phyloP scores from a whole-genome alignment of 1,284 basidiomycete genomes.

The Mycosarcoma maydis region DNA sequence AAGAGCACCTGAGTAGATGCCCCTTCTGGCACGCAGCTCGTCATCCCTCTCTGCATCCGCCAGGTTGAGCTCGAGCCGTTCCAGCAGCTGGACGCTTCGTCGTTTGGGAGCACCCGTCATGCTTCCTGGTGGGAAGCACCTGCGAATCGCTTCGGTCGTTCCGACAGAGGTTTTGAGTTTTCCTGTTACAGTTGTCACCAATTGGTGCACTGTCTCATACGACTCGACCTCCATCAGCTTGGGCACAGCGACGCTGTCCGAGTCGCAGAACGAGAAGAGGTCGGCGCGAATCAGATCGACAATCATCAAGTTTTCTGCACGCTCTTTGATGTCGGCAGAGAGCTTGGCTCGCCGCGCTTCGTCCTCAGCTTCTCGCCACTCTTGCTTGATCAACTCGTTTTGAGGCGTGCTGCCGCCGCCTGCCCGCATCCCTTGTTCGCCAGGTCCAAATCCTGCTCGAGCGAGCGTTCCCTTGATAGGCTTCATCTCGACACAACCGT shows the following conservation, averaged over 20 bases:
- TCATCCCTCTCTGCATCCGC: constrained; percentile 30
- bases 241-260: constrained; percentile 79
- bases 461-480: constrained; percentile 87
- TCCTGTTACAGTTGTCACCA: constrained; percentile 86
- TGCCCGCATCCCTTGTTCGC: constrained; percentile 48
- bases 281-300: constrained; percentile 96
- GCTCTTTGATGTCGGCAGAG: constrained; percentile 83
- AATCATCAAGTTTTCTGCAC: constrained; percentile 98
- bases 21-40: constrained; percentile 68
- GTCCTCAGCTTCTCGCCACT: constrained; percentile 64
- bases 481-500: constrained; percentile 80
- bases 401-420: constrained; percentile 9
- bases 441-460: constrained; percentile 57
- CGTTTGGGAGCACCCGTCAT: constrained; percentile 99
- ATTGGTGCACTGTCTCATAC: constrained; percentile 93
- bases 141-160: constrained; percentile 78
- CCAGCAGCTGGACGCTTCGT: constrained; percentile 88
- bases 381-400: constrained; percentile 34
- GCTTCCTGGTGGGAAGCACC: constrained; percentile 77
- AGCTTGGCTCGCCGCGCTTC: constrained; percentile 70
- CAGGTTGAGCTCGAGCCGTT: constrained; percentile 74
- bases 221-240: constrained; percentile 90
- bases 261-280: constrained; percentile 77
- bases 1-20: constrained; percentile 83
- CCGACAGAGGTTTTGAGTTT: constrained; percentile 69